Evolutionary conservation across 345 rosid genomes (phyloP), one percentile per base, ranked within the genome.

Genomic region (Clarkia xantiana): DNA sequence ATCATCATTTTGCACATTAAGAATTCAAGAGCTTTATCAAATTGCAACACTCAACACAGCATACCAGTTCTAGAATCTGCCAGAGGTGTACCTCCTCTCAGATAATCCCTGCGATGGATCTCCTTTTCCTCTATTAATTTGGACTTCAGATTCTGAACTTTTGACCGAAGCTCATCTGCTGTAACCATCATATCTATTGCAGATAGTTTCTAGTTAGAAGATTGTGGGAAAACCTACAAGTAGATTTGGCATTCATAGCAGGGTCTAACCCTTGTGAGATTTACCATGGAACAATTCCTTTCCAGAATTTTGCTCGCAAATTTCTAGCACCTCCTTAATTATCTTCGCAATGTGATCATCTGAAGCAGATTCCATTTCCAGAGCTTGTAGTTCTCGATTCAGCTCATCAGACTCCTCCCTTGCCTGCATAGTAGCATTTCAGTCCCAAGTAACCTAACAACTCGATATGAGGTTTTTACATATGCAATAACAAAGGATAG

Each of bases 251-350:
- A 23, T 10, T 47, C 12, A 19, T 11, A 19, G 34, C 15, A 48
- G 9, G 15, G 9, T 48, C 38, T 48, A 48, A 15, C 14, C 11
- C 40, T 20, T 16, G 20, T 17, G 54, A 53, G 45, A 54, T 53
- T 61, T 57, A 91, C 98, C 98, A 70, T 70, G 67, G 65, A 76
- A 71, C 74, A 75, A 57, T 38, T 71, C 71, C 40, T 66, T 69
- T 3, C 47, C 45, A 46, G 79, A 75, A 42, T 69, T 55, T 44
- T 76, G 69, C 42, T 78, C 77, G 62, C 65, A 76, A 44, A 62
- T 19, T 66, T 72, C 68, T 29, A 76, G 50, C 43, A 74, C 79
- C 67, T 86, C 86, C 47, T 64, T 67, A 42, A 67, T 61, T 43
- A 76, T 68, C 55, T 70, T 76, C 40, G 78, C 51, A 52, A 63